Evolutionary conservation across 106 monocot genomes (phyloP).

Genomic region (Acorus calamus): DNA sequence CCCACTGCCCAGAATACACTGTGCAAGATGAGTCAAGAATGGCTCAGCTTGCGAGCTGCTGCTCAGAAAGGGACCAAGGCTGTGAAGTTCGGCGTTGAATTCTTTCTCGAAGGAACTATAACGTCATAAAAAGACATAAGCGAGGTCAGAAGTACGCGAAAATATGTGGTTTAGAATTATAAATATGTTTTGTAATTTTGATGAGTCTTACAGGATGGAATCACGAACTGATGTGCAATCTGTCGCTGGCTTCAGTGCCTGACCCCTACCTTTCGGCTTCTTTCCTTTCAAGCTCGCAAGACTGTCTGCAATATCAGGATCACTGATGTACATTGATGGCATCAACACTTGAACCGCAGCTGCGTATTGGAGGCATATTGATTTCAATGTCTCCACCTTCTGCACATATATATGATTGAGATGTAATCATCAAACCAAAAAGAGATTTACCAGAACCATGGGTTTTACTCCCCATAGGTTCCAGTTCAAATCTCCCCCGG

Average conservation of each 20-base stretch:
- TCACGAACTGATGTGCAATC: constrained; percentile 37
- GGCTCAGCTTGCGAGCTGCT: constrained; percentile 78
- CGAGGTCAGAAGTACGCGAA: background rate
- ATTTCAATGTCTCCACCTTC: constrained; percentile 92
- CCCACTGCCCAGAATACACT: constrained; percentile 66
- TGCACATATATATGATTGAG: constrained; percentile 23
- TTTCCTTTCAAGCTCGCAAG: constrained; percentile 21
- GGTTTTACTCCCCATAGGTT: too few species aligned
- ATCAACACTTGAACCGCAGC: constrained; percentile 68
- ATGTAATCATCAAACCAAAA: too few species aligned
- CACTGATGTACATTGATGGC: constrained; percentile 45
- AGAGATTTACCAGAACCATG: too few species aligned
- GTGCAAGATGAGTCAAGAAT: constrained; percentile 84
- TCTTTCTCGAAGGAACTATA: constrained; percentile 75
- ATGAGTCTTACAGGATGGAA: constrained; percentile 48
- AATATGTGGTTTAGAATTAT: background rate
- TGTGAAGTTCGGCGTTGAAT: constrained; percentile 68
- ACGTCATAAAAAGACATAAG: background rate
- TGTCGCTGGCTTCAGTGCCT: constrained; percentile 23
- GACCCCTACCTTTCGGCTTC: constrained; percentile 14
- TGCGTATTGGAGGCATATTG: constrained; percentile 88
- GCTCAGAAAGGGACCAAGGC: constrained; percentile 64
- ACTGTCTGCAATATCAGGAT: constrained; percentile 16
- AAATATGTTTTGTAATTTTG: background rate
- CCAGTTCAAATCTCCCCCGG: too few species aligned